These are phyloP conservation scores for Xylaria sp. DNA, from an alignment of 495 filamentous ascomycete genomes.

Conservation along the genomic window DNA sequence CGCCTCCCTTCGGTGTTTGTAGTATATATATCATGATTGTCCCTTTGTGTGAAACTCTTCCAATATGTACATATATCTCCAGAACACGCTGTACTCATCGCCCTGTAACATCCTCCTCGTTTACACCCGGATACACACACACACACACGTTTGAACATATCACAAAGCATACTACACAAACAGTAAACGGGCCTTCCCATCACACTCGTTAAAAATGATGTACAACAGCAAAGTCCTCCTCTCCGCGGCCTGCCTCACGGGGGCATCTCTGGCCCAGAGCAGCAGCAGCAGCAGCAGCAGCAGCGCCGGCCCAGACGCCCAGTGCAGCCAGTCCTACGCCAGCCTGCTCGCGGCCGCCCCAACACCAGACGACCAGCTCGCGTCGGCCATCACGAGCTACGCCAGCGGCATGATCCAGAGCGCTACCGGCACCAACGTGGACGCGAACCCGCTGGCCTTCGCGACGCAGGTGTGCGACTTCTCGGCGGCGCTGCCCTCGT, in stretches of 20 bases:
- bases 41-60: background rate
- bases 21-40: background rate
- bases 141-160: background rate
- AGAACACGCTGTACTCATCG: background rate
- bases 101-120: background rate
- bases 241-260: slow-evolving; percentile 13
- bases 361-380: slow-evolving; percentile 24
- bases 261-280: slow-evolving; percentile 6
- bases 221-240: slow-evolving; percentile 19
- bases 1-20: background rate
- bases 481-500: slow-evolving; percentile 22
- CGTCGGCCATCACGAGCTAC: slow-evolving; percentile 22
- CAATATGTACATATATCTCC: background rate
- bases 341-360: slow-evolving; percentile 19
- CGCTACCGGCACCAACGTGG: background rate
- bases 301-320: background rate
- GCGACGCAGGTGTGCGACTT: slow-evolving; percentile 27
- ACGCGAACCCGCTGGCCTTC: slow-evolving; percentile 8
- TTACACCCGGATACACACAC: background rate
- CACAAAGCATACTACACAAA: background rate
- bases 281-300: background rate
- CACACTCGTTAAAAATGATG: slow-evolving; percentile 7
- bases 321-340: slow-evolving; percentile 21
- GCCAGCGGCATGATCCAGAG: background rate
- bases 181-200: background rate